phyloP scores from a whole-genome alignment of 2,329 filamentous ascomycete genomes.

The Onygenales sp. region DNA sequence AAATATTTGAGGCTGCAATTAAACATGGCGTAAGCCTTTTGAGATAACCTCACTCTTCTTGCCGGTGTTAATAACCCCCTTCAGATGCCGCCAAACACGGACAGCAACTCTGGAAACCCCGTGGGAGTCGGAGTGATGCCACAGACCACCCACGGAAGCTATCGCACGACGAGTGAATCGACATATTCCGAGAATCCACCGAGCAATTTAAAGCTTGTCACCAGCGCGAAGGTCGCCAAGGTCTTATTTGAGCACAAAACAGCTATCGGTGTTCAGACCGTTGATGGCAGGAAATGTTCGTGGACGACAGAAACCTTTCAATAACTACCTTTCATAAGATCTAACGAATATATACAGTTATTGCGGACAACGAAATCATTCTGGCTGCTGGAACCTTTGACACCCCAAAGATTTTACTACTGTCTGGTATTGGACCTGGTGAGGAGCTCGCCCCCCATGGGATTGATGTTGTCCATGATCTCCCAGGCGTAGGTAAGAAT shows the following conservation, averaged over 20 bases:
- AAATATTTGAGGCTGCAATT: background rate
- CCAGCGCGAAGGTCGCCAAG: constrained; percentile 33
- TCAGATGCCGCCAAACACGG: background rate
- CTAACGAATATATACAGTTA: constrained; percentile 21
- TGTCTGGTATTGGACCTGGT: constrained; percentile 38
- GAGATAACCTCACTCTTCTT: background rate
- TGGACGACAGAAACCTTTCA: background rate
- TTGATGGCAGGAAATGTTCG: constrained; percentile 16
- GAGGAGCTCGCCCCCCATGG: constrained; percentile 35
- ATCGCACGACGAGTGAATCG: constrained; percentile 39
- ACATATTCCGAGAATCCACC: constrained; percentile 32
- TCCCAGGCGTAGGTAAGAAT: constrained; percentile 49
- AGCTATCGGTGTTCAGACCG: constrained; percentile 29
- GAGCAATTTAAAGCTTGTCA: constrained; percentile 42
- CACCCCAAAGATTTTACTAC: constrained; percentile 53
- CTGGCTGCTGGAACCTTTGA: constrained; percentile 65
- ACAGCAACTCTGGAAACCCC: constrained; percentile 32
- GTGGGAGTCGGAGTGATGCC: constrained; percentile 41
- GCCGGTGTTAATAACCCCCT: background rate
- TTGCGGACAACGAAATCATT: constrained; percentile 59
- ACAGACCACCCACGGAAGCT: constrained; percentile 34
- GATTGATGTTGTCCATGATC: constrained; percentile 41
- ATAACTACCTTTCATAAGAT: too few species aligned
- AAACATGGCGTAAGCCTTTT: background rate
- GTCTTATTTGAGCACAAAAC: constrained; percentile 33